Evolutionary conservation across 2,329 filamentous ascomycete species (phyloP), one percentile per base, ranked within the genome.

Genomic region (Calonectria pseudoturangicola): DNA sequence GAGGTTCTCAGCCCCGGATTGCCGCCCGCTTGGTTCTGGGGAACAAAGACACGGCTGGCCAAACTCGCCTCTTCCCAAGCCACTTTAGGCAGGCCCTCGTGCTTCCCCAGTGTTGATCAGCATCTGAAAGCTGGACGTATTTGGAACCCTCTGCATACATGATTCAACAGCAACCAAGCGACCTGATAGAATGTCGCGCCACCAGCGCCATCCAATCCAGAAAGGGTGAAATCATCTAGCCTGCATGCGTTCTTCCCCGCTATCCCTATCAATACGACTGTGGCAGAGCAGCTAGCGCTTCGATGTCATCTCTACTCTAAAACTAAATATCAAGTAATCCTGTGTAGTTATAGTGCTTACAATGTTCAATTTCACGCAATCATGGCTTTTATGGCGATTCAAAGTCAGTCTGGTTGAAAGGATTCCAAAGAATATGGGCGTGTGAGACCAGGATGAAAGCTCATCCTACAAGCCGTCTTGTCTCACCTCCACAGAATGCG

Each of bases 381-480:
- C 13, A 60, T 60, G 5, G n/a, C 54, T 27, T 60, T 41, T n/a
- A 15, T 9, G 8, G 54, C n/a, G 51, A 33, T 13, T 36, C 51
- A 33, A 39, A 62, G 43, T 62, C 51, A 28, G 41, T 39, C 43
- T 41, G 18, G 18, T 27, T 51, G 25, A 15, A 16, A 50, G 25
- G 30, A 39, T 28, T 68, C 63, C 65, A 21, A 36, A 28, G 30
- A 62, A 64, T 25, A 43, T 54, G 25, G 65, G 62, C 39, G 54
- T 62, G 54, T 36, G 47, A 62, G 21, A 36, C 18, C 28, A 28
- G 54, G 47, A 54, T 27, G 27, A 51, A 64, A 50, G 64, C 70
- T 66, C 66, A 76, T 64, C 71, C 66, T 68, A 71, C 73, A 74
- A 73, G 36, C 58, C 67, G 71, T 68, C 45, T 47, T 75, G 69